Base-by-base conservation (phyloP, 495 filamentous ascomycete genomes). In the Clohesyomyces aquaticus region DNA sequence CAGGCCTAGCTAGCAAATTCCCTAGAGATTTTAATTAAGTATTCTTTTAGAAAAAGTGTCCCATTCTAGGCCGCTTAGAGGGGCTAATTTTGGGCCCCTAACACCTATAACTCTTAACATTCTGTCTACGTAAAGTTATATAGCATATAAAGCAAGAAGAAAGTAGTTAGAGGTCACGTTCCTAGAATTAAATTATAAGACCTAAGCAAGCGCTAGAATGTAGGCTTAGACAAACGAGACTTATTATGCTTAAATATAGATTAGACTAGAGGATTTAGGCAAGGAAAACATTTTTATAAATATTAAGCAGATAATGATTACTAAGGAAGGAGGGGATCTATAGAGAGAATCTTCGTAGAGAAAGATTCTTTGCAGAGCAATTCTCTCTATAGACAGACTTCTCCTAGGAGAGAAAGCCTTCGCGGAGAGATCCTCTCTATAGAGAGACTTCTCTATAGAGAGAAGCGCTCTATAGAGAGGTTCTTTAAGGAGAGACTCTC, bases 391-490 rank as follows among this genome's bases (percentile, higher is more conserved):
- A 18, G 25, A 52, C 14, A 52, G 48, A 28, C 32, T 52, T 52
- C 48, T 52, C 22, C 18, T 8, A 52, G 48, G 48, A 52, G 48
- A 47, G 43, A 47, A 8, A 47, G 4, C 19, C 21, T 23, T 47
- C 43, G 14, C 27, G 25, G 19, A 52, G 48, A 23, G 19, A 52
- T 6, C 4, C 14, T 25, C 19, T 25, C 25, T 18, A 18, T 28
- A 18, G 25, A 52, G 11, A 52, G 48, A 28, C 32, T 52, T 52
- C 48, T 52, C 22, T 28, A 26, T 23, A 22, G 48, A 52, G 48
- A 47, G 43, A 47, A 8, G 4, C 16, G 8, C 43, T 47, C 21
- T 23, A n/a, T 23, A n/a, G 43, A 47, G 43, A 47, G 43, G n/a
- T 6, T 47, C n/a, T n/a, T n/a, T n/a, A n/a, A n/a, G n/a, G n/a